Conservation (phyloP, 2,329 filamentous ascomycete genomes). For the Cordyceps pruinosa region DNA sequence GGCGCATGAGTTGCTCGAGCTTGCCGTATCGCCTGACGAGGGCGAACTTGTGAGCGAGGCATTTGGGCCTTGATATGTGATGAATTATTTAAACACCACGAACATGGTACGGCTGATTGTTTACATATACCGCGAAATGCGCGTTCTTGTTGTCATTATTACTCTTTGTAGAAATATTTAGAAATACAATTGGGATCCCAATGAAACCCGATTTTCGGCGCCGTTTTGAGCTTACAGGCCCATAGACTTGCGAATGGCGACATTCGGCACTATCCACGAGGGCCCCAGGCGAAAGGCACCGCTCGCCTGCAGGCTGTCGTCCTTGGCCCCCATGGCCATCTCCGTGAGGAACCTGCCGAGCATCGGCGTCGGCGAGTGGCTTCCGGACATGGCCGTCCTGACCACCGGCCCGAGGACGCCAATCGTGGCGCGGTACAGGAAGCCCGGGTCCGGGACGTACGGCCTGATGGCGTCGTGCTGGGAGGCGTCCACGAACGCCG, state of each 20-base stretch:
- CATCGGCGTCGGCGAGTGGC: slow-evolving; percentile 35
- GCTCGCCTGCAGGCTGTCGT: slow-evolving; percentile 17
- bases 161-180: not conserved
- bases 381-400: slow-evolving; percentile 15
- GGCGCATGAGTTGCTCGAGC: slow-evolving; percentile 75
- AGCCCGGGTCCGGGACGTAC: slow-evolving; percentile 31
- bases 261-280: slow-evolving; percentile 30
- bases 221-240: slow-evolving; percentile 16
- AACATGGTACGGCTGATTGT: not conserved
- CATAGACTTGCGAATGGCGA: slow-evolving; percentile 27
- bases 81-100: not conserved
- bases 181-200: not conserved
- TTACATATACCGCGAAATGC: no score
- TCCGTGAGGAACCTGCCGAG: slow-evolving; percentile 38
- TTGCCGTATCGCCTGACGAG: slow-evolving; percentile 70
- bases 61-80: slow-evolving; percentile 28
- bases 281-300: slow-evolving; percentile 29
- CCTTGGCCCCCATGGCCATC: slow-evolving; percentile 37
- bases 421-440: slow-evolving; percentile 11
- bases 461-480: slow-evolving; percentile 34
- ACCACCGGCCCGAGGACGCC: slow-evolving; percentile 23
- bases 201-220: not conserved
- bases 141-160: not conserved
- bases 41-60: slow-evolving; percentile 39
- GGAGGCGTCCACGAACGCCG: slow-evolving; percentile 48